Evolutionary conservation across 2,329 filamentous ascomycete genomes (phyloP), one percentile per base, ranked within the genome.

Genomic region (Aureobasidium namibiae): DNA sequence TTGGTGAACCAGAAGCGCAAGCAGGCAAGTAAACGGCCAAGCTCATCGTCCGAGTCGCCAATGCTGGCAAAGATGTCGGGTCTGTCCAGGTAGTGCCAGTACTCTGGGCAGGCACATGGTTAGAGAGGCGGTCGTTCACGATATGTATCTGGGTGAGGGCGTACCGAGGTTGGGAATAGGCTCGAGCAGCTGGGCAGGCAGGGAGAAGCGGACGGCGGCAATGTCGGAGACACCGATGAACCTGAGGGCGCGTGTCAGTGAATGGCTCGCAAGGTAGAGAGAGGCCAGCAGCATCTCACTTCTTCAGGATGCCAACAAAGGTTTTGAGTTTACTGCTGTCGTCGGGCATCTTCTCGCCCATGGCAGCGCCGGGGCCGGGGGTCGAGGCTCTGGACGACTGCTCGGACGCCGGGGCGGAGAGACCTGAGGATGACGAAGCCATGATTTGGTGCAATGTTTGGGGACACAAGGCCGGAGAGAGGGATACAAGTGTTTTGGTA

Each of bases 1-100:
- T 99, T 99, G 63, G 94, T 97, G 69, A 97, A 95, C 94, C 94
- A 99, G 75, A 97, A 99, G 61, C 92, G 86, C 67, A 97, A 76
- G 31, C 95, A 90, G 69, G 92, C 92, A 54, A 99, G 82, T 89
- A 96, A 96, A 66, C 94, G 90, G 67, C 94, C 92, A 59, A 97
- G 78, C 11, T 88, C 83, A 67, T 97, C 90, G 67, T 97, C 89
- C 18, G 92, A 94, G 67, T 92, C 92, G 67, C 92, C 94, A 68
- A 88, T 87, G 64, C 84, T 83, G 63, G 82, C 82, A 71, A 99
- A 96, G 49, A 92, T 90, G 73, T 95, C 95, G 23, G 92, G 92
- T 66, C 91, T 84, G 74, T 99, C 94, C 71, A 99, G 81, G 70
- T 99, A 99, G 69, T 95, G 95, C 94, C 94, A 99, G 77, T 97